phyloP scores from a whole-genome alignment of 176 grass and related monocot genomes.

The Paspalum vaginatum region DNA sequence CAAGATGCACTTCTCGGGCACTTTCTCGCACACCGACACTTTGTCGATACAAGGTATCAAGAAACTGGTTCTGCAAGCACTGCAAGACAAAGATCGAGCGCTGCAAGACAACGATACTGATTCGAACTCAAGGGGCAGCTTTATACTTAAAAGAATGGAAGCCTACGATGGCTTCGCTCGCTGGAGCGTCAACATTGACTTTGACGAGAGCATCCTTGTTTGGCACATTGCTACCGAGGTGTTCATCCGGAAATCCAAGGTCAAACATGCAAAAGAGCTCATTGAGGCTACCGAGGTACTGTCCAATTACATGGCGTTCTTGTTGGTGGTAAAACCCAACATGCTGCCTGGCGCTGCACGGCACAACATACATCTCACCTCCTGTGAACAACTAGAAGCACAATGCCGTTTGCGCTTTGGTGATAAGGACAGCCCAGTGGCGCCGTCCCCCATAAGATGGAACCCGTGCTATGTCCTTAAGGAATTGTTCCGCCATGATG shows the following conservation, averaged over 20 bases:
- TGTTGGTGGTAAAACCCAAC: constrained; percentile 27
- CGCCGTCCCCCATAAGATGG: constrained; percentile 4
- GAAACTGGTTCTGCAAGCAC: constrained; percentile 28
- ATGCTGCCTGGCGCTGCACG: constrained; percentile 37
- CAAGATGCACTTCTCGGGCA: constrained; percentile 27
- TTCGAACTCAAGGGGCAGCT: constrained; percentile 42
- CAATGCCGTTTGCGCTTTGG: constrained; percentile 7
- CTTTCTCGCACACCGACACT: background rate
- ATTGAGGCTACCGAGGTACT: constrained; percentile 23
- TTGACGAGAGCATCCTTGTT: constrained; percentile 42
- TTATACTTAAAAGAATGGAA: constrained; percentile 40
- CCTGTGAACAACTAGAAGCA: constrained; percentile 34
- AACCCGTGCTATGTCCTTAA: constrained; percentile 23
- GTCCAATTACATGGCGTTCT: constrained; percentile 42
- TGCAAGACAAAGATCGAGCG: constrained; percentile 19
- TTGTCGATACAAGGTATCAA: constrained; percentile 31
- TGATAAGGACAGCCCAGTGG: constrained; percentile 20
- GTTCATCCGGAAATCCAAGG: constrained; percentile 22
- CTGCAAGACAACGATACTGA: constrained; percentile 20
- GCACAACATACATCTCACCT: constrained; percentile 26
- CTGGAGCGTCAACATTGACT: constrained; percentile 47
- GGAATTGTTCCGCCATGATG: constrained; percentile 36
- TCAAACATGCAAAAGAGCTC: constrained; percentile 24
- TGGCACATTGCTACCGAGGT: constrained; percentile 36
- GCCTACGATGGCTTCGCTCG: constrained; percentile 26